Evolutionary conservation across 495 filamentous ascomycete species (phyloP), one percentile per base, ranked within the genome.

Genomic region (Tuber melanosporum): DNA sequence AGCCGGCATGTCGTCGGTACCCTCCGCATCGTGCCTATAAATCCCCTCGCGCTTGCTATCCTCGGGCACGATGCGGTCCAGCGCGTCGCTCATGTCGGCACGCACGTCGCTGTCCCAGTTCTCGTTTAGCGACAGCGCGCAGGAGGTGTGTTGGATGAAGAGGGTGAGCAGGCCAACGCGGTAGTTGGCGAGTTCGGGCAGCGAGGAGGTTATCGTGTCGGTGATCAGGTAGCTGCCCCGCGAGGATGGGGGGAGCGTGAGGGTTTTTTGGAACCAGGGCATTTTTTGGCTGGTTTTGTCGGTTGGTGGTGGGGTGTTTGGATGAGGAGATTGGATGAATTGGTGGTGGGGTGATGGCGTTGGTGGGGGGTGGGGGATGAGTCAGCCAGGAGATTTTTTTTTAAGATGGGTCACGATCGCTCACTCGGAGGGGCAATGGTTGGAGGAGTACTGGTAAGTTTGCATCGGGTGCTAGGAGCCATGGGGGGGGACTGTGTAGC

Each of bases 181-280:
- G 88, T 97, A 95, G 75, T 86, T 80, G 71, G 85, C 85, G 79
- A 99, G 86, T 84, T 97, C 92, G 6, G 94, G 93, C 0, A 98
- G 85, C 49, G 89, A 85, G 57, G 85, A 84, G 43, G 89, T 71
- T 74, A 99, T 88, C 71, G 90, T 85, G 82, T 91, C 87, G 77
- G 95, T 98, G 83, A 98, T 88, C 62, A 99, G 92, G 87, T 98
- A 97, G 77, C 90, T 92, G 85, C 95, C 95, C 71, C 94, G 91
- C 42, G 89, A 87, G 78, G 88, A 87, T 2, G 90, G 78, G 77
- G 93, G 91, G 52, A 98, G 91, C 22, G 88, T 88, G 85, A 98
- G 49, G 17, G 75, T 87, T 84, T 93, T 95, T 84, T 97, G 94
- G 78, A 85, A 87, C 93, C 93, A 95, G 84, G 88, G 86, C 90